Conservation (phyloP, 1,139 yeast genomes). For the Chernovozyma sophiae-reginae region DNA sequence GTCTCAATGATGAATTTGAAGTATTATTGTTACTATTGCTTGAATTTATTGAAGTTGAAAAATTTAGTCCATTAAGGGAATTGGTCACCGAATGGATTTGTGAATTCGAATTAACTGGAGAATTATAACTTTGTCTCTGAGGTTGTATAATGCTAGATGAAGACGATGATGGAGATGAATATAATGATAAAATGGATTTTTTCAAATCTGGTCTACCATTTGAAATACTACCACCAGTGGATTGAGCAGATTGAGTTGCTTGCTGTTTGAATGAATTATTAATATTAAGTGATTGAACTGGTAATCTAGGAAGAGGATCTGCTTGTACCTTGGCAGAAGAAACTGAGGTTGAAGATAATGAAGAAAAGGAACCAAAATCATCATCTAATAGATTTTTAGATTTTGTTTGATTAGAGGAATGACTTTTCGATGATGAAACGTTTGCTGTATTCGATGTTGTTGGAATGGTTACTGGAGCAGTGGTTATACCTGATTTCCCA, state of each 20-base stretch:
- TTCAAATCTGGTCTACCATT: slow-evolving; percentile 63
- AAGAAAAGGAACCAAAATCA: slow-evolving; percentile 40
- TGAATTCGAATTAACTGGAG: slow-evolving; percentile 6
- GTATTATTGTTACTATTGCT: neutral
- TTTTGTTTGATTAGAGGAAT: neutral
- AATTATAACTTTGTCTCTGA: slow-evolving; percentile 12
- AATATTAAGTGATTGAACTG: slow-evolving; percentile 6
- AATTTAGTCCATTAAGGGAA: slow-evolving; percentile 35
- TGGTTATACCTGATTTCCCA: slow-evolving; percentile 5
- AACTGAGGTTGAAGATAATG: slow-evolving; percentile 19
- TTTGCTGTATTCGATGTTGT: slow-evolving; percentile 16
- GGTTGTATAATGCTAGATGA: slow-evolving; percentile 31
- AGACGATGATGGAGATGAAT: slow-evolving; percentile 62
- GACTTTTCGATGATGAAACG: slow-evolving; percentile 12
- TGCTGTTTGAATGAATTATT: slow-evolving; percentile 9
- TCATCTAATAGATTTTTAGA: slow-evolving; percentile 23
- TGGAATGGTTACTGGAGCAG: slow-evolving; percentile 15
- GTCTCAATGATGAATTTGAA: neutral
- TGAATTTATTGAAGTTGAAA: slow-evolving; percentile 9
- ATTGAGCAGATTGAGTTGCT: slow-evolving; percentile 27
- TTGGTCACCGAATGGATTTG: slow-evolving; percentile 20
- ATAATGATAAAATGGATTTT: slow-evolving; percentile 83
- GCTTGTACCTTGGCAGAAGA: neutral
- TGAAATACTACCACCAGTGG: slow-evolving; percentile 31
- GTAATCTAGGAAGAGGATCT: neutral